phyloP scores from a whole-genome alignment of 176 grass and related monocot genomes.

The maize (Zea mays) region DNA sequence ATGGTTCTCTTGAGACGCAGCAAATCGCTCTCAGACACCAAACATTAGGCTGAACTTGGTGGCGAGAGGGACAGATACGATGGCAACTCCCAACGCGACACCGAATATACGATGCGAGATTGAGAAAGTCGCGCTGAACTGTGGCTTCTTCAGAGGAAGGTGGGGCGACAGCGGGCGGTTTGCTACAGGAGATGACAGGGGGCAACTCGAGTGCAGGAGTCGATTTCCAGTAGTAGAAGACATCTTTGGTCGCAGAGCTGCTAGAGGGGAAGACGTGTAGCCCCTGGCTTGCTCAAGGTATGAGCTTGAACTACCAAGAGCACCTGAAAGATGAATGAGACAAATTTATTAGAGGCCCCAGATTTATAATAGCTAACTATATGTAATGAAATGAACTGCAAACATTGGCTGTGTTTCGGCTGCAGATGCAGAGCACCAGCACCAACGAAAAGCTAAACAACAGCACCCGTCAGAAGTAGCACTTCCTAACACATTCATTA shows the following conservation, averaged over 20 bases:
- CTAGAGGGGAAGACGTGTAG: constrained; percentile 28
- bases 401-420: neutral
- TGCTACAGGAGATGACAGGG: constrained; percentile 41
- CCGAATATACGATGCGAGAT: constrained; percentile 86
- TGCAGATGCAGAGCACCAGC: neutral
- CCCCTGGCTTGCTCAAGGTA: constrained; percentile 32
- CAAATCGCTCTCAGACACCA: constrained; percentile 54
- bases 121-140: constrained; percentile 69
- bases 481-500: neutral
- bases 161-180: constrained; percentile 82
- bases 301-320: constrained; percentile 42
- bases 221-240: constrained; percentile 34
- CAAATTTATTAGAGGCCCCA: neutral
- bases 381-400: neutral
- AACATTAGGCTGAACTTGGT: constrained; percentile 63
- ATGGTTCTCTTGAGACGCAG: neutral
- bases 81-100: constrained; percentile 43
- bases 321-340: constrained; percentile 39
- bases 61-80: constrained; percentile 61
- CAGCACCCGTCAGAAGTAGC: neutral
- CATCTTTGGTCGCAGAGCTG: constrained; percentile 29
- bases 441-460: neutral
- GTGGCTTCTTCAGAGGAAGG: constrained; percentile 84
- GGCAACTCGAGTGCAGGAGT: constrained; percentile 48
- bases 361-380: neutral